Evolutionary conservation across 768 basidiomycete species (phyloP), one percentile per base, ranked within the genome.

Genomic region (Hebeloma cylindrosporum): DNA sequence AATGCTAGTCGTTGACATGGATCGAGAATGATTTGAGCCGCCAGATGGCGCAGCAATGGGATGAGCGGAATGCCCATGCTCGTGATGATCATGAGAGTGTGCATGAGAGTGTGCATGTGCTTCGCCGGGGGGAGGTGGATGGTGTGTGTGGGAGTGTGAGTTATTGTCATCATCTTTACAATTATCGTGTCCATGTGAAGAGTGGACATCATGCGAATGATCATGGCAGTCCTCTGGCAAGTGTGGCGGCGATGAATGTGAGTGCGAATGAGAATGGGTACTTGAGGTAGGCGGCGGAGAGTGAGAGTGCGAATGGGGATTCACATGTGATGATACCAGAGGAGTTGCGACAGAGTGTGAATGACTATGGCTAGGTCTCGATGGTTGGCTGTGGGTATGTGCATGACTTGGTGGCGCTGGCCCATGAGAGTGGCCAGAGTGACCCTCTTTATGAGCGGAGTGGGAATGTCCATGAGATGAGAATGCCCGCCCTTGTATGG

Each of bases 61-160:
- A 13, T 42, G 35, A n/a, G 35, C 22, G 43, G 45, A 8, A 26
- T 46, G 45, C 11, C 48, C 40, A 38, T 48, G 48, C 17, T 48
- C 44, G 89, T 43, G 61, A 91, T 93, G 62, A 88, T 87, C 61
- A 81, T 85, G 58, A 85, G 53, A 38, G 33, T 79, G 82, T 22
- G 66, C 62, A 34, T 72, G 74, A 26, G 66, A 63, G 53, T 75
- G 79, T 3, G 63, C 63, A 57, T 80, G 77, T 9, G 45, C 48
- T 10, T 40, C 16, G 35, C 71, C 64, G 13, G 36, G 13, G 18
- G 53, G 22, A 20, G 48, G 35, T 46, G 43, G 36, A 18, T 50
- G 35, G 23, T 45, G 49, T 3, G 50, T 46, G 28, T 56, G 49
- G 2, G 56, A 46, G 33, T 53, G 58, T 25, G 51, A 54, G 40